Conservation (phyloP, 2,329 filamentous ascomycete genomes). For the Fusarium circinatum region DNA sequence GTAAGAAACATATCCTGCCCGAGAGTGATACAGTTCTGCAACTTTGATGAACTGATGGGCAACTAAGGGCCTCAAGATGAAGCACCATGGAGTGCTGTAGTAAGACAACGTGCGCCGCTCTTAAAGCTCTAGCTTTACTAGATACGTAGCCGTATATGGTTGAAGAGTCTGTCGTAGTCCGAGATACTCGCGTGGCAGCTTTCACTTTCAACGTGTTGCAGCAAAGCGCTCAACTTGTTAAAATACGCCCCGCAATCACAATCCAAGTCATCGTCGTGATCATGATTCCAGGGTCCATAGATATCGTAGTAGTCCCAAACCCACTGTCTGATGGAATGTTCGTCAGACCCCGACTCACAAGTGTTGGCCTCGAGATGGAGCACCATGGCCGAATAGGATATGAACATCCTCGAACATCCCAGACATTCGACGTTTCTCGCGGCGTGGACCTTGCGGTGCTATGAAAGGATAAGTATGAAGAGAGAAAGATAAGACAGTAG, state of each 20-base stretch:
- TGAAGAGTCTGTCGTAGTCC: fast-evolving
- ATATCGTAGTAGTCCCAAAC: constrained; percentile 32
- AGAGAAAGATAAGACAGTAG: too few species aligned
- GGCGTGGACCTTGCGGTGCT: constrained; percentile 36
- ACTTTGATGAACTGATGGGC: not conserved
- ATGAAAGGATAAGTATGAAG: fast-evolving
- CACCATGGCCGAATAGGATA: constrained; percentile 36
- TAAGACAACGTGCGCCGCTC: not conserved
- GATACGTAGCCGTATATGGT: fast-evolving
- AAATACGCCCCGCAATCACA: constrained; percentile 33
- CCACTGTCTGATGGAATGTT: not conserved
- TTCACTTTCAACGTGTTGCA: constrained; percentile 42
- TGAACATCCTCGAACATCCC: constrained; percentile 30
- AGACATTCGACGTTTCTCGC: constrained; percentile 22
- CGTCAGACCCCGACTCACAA: constrained; percentile 24
- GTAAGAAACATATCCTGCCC: not conserved
- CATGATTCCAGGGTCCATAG: not conserved
- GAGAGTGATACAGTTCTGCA: not conserved
- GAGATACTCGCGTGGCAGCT: constrained; percentile 11
- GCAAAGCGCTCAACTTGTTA: constrained; percentile 25
- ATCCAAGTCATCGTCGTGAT: constrained; percentile 13
- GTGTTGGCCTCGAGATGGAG: constrained; percentile 39
- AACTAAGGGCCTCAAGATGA: not conserved
- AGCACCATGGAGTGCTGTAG: not conserved
- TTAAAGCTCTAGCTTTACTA: not conserved